Evolutionary conservation across 2,329 filamentous ascomycete species (phyloP).

Genomic region (Graphilbum fragrans): DNA sequence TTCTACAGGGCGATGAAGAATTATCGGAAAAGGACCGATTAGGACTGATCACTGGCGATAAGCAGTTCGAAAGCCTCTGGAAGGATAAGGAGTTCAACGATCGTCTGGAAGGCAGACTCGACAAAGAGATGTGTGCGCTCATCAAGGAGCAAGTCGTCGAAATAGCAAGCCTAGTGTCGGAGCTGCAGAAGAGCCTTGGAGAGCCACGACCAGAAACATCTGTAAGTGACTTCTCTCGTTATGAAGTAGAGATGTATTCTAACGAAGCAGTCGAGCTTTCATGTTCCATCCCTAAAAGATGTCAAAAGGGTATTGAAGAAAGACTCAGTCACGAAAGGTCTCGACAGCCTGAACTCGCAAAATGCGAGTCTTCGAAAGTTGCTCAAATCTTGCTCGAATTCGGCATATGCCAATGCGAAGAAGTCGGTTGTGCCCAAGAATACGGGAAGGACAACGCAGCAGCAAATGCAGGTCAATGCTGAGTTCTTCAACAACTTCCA

Average conservation of each 20-base stretch:
- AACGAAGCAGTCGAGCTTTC: no score
- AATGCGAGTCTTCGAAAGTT: slow-evolving; percentile 4
- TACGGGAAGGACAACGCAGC: background rate
- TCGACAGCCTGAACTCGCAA: slow-evolving; percentile 4
- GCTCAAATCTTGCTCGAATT: slow-evolving; percentile 7
- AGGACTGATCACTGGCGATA: slow-evolving; percentile 8
- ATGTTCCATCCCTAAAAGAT: slow-evolving; percentile 1
- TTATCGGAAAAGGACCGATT: slow-evolving; percentile 8
- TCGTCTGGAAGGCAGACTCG: slow-evolving; percentile 7
- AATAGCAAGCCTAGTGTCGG: slow-evolving; percentile 5
- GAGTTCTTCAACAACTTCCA: slow-evolving; percentile 9
- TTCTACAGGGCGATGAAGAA: slow-evolving; percentile 8
- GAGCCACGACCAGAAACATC: no score
- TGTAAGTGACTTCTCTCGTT: no score
- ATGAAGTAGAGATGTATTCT: no score
- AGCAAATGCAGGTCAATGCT: slow-evolving; percentile 2
- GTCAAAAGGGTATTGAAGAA: slow-evolving; percentile 7
- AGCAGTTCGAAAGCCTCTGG: slow-evolving; percentile 7
- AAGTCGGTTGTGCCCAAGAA: background rate
- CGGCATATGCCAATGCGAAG: slow-evolving; percentile 5
- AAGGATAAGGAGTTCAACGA: slow-evolving; percentile 7
- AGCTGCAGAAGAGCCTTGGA: slow-evolving; percentile 2
- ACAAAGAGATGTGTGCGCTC: slow-evolving; percentile 5
- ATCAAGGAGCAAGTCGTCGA: slow-evolving; percentile 7
- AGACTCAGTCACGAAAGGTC: slow-evolving; percentile 4